Percentiles rank a stretch among this genome's conserved stretches.
phyloP scores from a whole-genome alignment of 305 asterid species.

The Andrographis paniculata region DNA sequence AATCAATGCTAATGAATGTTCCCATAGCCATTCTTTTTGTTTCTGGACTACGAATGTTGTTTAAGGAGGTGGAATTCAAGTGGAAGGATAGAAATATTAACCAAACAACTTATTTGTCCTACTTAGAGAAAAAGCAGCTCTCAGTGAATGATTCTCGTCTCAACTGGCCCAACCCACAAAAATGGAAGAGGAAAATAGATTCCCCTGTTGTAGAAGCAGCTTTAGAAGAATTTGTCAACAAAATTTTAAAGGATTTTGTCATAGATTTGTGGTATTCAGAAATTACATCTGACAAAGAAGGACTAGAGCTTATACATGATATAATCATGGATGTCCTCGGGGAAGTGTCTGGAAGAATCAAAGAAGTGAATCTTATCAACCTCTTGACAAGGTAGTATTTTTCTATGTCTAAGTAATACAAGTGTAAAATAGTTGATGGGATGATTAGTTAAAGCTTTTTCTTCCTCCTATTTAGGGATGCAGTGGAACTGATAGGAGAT shows the following conservation, averaged over 20 bases:
- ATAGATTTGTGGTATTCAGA: slow-evolving; percentile 85
- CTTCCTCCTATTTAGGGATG: slow-evolving; percentile 47
- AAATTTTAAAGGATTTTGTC: slow-evolving; percentile 81
- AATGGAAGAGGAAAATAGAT: slow-evolving; percentile 86
- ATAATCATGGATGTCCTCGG: slow-evolving; percentile 86
- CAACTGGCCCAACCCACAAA: slow-evolving; percentile 42
- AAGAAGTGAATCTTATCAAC: slow-evolving; percentile 84
- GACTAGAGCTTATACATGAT: slow-evolving; percentile 62
- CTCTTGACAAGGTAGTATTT: slow-evolving; percentile 63
- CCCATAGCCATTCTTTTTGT: slow-evolving; percentile 84
- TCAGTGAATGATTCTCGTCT: slow-evolving; percentile 80
- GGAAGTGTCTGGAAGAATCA: slow-evolving; percentile 73
- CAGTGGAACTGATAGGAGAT: slow-evolving; percentile 74
- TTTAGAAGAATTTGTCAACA: slow-evolving; percentile 60
- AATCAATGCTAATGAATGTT: slow-evolving; percentile 90
- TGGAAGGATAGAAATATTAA: slow-evolving; percentile 62
- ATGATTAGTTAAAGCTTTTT: slow-evolving; percentile 8
- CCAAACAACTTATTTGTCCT: slow-evolving; percentile 52
- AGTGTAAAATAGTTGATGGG: not conserved
- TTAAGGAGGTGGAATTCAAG: slow-evolving; percentile 75
- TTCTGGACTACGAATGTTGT: slow-evolving; percentile 56
- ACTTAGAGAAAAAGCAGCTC: slow-evolving; percentile 85
- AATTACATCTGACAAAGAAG: slow-evolving; percentile 87
- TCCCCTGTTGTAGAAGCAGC: slow-evolving; percentile 90
- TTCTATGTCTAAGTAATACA: not conserved